A percentile compares a stretch with the other conserved stretches of the same genome.
Conservation (phyloP, 1,284 basidiomycete species). For the Leccinum subrobustum region DNA sequence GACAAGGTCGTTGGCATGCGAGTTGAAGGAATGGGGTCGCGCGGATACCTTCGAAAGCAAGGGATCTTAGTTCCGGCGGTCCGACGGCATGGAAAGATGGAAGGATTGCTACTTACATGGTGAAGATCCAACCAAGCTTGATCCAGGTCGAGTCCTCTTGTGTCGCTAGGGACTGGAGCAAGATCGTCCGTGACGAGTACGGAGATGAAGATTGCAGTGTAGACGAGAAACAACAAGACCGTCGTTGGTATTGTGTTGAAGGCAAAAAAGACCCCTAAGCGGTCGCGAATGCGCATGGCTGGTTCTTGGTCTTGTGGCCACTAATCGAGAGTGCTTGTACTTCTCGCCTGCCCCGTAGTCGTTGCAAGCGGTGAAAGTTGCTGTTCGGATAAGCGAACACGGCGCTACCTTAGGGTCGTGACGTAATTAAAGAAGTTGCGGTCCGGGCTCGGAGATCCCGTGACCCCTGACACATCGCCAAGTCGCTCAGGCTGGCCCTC, state of each 20-base stretch:
- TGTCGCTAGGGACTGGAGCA: slow-evolving; percentile 45
- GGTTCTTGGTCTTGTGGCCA: neutral
- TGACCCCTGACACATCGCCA: no score
- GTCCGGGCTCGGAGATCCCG: no score
- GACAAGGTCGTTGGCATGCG: slow-evolving; percentile 70
- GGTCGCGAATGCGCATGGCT: slow-evolving; percentile 24
- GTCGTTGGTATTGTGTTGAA: slow-evolving; percentile 51
- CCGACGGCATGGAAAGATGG: neutral
- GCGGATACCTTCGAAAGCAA: slow-evolving; percentile 51
- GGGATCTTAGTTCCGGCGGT: neutral
- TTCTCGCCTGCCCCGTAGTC: no score
- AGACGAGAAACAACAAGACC: slow-evolving; percentile 49
- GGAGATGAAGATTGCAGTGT: slow-evolving; percentile 50
- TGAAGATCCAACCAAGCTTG: slow-evolving; percentile 63
- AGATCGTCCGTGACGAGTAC: slow-evolving; percentile 56
- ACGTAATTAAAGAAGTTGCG: no score
- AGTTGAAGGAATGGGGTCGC: slow-evolving; percentile 72
- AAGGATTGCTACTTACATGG: slow-evolving; percentile 39
- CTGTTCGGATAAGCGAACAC: no score
- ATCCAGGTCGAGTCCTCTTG: slow-evolving; percentile 52
- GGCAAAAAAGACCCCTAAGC: slow-evolving; percentile 25
- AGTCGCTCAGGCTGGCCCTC: no score
- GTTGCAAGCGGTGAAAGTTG: no score
- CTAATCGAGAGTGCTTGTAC: neutral
- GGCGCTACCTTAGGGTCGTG: no score